These are phyloP conservation scores for Amborella trichopoda DNA, from an alignment of 164 flowering plant species.

Conservation along the genomic window DNA sequence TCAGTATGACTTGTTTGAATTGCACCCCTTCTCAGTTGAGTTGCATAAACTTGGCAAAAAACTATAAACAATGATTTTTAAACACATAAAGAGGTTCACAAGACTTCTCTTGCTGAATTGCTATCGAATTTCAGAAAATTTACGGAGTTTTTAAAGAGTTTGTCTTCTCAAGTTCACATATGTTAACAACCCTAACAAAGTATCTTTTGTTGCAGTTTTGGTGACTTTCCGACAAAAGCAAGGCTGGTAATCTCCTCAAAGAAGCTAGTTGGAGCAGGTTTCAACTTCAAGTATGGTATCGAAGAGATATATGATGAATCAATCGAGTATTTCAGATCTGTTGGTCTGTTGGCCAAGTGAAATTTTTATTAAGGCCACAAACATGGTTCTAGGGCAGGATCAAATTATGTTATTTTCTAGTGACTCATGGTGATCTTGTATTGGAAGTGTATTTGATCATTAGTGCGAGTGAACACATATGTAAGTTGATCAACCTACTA, in stretches of 20 bases:
- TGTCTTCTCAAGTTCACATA: not conserved
- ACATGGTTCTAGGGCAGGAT: too few relatives aligned
- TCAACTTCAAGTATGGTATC: slow-evolving; percentile 56
- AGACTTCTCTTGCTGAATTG: too few relatives aligned
- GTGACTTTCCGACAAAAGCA: slow-evolving; percentile 45
- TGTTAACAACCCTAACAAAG: not conserved
- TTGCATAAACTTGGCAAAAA: not conserved
- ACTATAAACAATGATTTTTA: not conserved
- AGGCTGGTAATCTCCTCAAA: slow-evolving; percentile 49
- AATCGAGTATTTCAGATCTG: slow-evolving; percentile 42
- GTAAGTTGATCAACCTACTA: too few relatives aligned
- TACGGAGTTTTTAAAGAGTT: not conserved
- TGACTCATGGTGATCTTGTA: too few relatives aligned
- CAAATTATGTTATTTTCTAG: too few relatives aligned
- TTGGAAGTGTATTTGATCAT: too few relatives aligned
- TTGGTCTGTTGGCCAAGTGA: slow-evolving; percentile 39
- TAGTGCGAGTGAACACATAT: too few relatives aligned
- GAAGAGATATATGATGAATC: slow-evolving; percentile 54
- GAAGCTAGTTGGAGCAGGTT: slow-evolving; percentile 59
- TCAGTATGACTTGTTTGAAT: too few relatives aligned
- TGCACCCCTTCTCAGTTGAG: not conserved
- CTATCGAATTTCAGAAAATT: not conserved
- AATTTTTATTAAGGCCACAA: too few relatives aligned
- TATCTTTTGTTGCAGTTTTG: slow-evolving; percentile 38
- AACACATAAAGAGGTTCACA: slow-evolving; percentile 1